A percentile compares a stretch with the other conserved stretches of the same genome.
Evolutionary conservation across 768 basidiomycete genomes (phyloP).

Genomic region (Stropharia rugosoannulata): DNA sequence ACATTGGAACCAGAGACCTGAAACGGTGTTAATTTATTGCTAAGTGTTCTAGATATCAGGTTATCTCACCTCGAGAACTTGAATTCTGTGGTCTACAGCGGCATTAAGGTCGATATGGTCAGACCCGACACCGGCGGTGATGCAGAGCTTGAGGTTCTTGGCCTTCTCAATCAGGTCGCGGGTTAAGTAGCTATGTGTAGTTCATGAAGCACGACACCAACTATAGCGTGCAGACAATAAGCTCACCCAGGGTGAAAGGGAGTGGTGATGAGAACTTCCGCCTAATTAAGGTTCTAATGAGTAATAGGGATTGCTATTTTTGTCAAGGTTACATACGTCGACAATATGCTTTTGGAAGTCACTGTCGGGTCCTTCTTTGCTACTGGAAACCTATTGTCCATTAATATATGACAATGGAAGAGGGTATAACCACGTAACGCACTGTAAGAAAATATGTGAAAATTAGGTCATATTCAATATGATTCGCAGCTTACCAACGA

Average conservation of each 20-base stretch:
- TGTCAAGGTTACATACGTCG: constrained; percentile 48
- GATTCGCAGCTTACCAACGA: constrained; percentile 48
- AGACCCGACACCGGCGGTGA: constrained; percentile 90
- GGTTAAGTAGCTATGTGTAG: constrained; percentile 56
- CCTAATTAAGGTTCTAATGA: constrained; percentile 35
- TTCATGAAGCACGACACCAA: not conserved
- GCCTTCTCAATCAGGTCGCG: constrained; percentile 74
- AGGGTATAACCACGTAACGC: not conserved
- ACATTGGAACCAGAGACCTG: constrained; percentile 88
- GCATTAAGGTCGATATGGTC: constrained; percentile 92
- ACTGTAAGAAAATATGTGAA: not conserved
- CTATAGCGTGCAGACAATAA: not conserved
- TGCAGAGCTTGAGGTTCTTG: constrained; percentile 84
- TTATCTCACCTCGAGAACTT: constrained; percentile 63
- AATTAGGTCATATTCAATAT: not conserved
- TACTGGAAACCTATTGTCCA: constrained; percentile 59
- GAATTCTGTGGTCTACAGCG: constrained; percentile 75
- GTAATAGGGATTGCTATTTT: constrained; percentile 1
- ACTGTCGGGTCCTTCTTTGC: constrained; percentile 81
- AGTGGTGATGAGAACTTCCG: constrained; percentile 79
- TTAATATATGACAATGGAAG: not conserved
- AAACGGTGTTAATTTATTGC: not conserved
- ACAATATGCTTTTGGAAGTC: constrained; percentile 82
- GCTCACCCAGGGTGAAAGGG: constrained; percentile 77
- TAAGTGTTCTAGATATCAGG: not conserved